Percentiles rank a stretch among this genome's conserved stretches.
These are phyloP conservation scores for Cryptococcus hybrid DNA, from an alignment of 1,284 basidiomycete genomes.

Conservation along the genomic window DNA sequence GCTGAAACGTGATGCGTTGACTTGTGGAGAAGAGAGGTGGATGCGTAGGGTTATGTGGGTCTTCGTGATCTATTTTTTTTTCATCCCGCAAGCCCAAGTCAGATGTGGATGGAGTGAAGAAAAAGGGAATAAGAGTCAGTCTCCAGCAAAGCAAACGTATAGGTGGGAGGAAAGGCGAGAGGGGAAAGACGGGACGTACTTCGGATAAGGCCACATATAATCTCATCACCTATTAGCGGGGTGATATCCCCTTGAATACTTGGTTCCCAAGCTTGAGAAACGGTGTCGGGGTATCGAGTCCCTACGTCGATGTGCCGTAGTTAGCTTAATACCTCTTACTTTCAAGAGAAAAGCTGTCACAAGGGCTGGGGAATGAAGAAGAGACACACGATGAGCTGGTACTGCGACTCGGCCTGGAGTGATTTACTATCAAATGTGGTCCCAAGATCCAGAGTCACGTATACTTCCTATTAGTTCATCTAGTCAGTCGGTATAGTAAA, in stretches of 20 bases:
- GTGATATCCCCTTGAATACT: constrained; percentile 38
- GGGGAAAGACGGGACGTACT: constrained; percentile 20
- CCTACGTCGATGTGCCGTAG: constrained; percentile 18
- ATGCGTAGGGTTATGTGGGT: constrained; percentile 30
- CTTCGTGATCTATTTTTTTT: constrained; percentile 23
- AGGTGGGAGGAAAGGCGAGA: background rate
- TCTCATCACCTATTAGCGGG: constrained; percentile 45
- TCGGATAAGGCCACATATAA: constrained; percentile 38
- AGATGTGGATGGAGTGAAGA: too few species aligned
- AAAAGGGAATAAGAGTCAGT: background rate
- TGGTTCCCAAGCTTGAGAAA: constrained; percentile 47
- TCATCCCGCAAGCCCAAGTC: too few species aligned
- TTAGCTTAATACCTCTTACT: background rate
- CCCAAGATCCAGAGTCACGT: constrained; percentile 43
- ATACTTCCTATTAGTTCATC: constrained; percentile 26
- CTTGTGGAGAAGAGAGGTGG: constrained; percentile 27
- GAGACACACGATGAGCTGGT: constrained; percentile 42
- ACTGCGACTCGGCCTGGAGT: constrained; percentile 33
- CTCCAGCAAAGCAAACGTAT: background rate
- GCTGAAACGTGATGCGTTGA: constrained; percentile 33
- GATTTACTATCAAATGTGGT: constrained; percentile 31
- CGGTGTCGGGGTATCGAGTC: constrained; percentile 45
- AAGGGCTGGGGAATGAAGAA: background rate
- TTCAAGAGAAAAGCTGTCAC: background rate
- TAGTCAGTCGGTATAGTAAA: background rate